phyloP scores from a whole-genome alignment of 305 asterid species.

The Caryopteris hybrid region DNA sequence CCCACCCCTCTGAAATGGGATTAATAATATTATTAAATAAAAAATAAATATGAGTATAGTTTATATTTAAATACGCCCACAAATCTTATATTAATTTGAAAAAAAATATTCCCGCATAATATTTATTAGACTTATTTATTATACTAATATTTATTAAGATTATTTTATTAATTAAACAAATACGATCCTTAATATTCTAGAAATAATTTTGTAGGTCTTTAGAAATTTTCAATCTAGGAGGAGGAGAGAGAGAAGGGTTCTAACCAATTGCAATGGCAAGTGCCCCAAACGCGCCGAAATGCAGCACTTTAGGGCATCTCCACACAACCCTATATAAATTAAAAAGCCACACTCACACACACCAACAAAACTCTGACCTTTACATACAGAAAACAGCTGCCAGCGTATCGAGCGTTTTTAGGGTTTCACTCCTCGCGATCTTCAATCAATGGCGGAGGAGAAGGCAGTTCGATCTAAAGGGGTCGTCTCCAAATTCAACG shows the following conservation, averaged over 20 bases:
- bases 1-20: too few species aligned
- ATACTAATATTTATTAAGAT: too few species aligned
- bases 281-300: conserved; percentile 18
- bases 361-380: not conserved
- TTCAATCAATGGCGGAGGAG: conserved; percentile 59
- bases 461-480: conserved; percentile 46
- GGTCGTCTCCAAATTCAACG: conserved; percentile 51
- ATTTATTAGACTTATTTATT: too few species aligned
- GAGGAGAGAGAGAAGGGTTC: not conserved
- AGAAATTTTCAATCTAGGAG: too few species aligned
- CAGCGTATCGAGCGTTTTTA: conserved; percentile 7
- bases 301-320: conserved; percentile 21
- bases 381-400: not conserved
- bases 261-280: not conserved
- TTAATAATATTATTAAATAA: too few species aligned
- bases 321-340: not conserved
- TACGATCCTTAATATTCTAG: too few species aligned
- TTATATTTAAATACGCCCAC: too few species aligned
- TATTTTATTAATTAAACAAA: too few species aligned
- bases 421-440: conserved; percentile 25
- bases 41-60: too few species aligned
- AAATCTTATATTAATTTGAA: too few species aligned
- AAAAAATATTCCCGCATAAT: too few species aligned
- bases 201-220: too few species aligned
- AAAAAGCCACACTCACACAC: not conserved